These are phyloP conservation scores for Aspergillus sclerotiicarbonarius DNA, from an alignment of 495 filamentous ascomycete species.

Conservation along the genomic window DNA sequence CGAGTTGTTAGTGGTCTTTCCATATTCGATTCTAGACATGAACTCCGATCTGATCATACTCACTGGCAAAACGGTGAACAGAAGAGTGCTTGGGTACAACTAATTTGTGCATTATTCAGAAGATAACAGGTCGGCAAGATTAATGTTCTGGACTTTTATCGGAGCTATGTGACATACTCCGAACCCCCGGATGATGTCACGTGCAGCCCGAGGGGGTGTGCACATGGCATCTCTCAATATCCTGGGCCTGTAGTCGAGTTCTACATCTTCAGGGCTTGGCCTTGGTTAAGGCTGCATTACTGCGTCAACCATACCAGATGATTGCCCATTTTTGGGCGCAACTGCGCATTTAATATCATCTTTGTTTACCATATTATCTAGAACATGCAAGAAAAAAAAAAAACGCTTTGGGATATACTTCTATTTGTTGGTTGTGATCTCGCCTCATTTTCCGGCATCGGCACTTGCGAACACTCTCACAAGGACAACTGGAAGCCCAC, in stretches of 20 bases:
- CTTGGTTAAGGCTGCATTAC: too few relatives aligned
- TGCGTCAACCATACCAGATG: too few relatives aligned
- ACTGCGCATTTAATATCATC: background rate
- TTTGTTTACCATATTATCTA: background rate
- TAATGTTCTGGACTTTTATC: background rate
- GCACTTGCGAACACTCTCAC: background rate
- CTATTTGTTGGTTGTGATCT: background rate
- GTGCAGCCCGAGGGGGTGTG: background rate
- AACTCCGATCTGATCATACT: slow-evolving; percentile 18
- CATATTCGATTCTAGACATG: background rate
- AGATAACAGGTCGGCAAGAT: background rate
- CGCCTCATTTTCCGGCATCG: background rate
- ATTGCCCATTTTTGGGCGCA: too few relatives aligned
- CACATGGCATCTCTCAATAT: too few relatives aligned
- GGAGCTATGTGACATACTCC: slow-evolving; percentile 7
- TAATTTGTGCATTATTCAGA: slow-evolving; percentile 42
- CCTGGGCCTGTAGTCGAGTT: too few relatives aligned
- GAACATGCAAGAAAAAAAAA: background rate
- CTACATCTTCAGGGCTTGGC: too few relatives aligned
- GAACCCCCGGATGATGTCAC: slow-evolving; percentile 1
- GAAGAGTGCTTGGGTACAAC: slow-evolving; percentile 46
- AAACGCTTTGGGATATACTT: background rate
- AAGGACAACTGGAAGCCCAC: background rate
- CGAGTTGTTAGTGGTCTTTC: slow-evolving; percentile 12
- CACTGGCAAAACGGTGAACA: slow-evolving; percentile 65